Evolutionary conservation across 1,284 basidiomycete genomes (phyloP).

Genomic region (Cryptococcus hybrid): DNA sequence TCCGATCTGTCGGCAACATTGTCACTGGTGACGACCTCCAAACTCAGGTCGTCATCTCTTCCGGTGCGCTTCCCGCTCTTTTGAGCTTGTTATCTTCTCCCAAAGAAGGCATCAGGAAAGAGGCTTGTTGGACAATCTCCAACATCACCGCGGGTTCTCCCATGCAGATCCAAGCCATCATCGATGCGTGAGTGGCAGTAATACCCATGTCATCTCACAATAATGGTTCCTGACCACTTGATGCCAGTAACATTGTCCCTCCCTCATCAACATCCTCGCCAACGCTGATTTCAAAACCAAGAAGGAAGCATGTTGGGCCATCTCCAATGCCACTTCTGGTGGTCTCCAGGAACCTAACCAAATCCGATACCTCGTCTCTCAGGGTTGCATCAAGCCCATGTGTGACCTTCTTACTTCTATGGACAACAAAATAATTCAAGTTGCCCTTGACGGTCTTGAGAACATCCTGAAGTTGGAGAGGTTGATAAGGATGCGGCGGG

Average conservation of each 20-base stretch:
- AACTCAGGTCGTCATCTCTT: slow-evolving; percentile 97
- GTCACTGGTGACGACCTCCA: slow-evolving; percentile 98
- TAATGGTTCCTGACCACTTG: slow-evolving; percentile 1
- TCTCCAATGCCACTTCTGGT: slow-evolving; percentile 98
- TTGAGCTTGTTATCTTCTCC: slow-evolving; percentile 89
- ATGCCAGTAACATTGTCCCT: slow-evolving; percentile 72
- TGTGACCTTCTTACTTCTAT: slow-evolving; percentile 95
- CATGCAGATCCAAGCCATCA: slow-evolving; percentile 86
- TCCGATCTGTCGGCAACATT: slow-evolving; percentile 98
- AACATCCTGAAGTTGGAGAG: slow-evolving; percentile 98
- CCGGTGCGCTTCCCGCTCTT: slow-evolving; percentile 89
- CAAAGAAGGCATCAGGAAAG: slow-evolving; percentile 86
- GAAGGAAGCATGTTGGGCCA: slow-evolving; percentile 99
- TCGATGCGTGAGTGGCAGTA: slow-evolving; percentile 52
- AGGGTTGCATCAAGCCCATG: slow-evolving; percentile 98
- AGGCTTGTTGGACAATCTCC: slow-evolving; percentile 99
- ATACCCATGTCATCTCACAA: background rate
- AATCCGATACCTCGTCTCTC: slow-evolving; percentile 95
- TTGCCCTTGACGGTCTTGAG: slow-evolving; percentile 90
- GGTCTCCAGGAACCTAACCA: slow-evolving; percentile 95
- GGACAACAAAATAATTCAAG: slow-evolving; percentile 99
- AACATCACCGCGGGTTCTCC: slow-evolving; percentile 98
- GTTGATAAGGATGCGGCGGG: slow-evolving; percentile 85
- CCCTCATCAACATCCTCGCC: slow-evolving; percentile 98
- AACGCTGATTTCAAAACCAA: slow-evolving; percentile 99